Evolutionary conservation across 768 basidiomycete genomes (phyloP).

Genomic region (Pleurotus cornucopiae): DNA sequence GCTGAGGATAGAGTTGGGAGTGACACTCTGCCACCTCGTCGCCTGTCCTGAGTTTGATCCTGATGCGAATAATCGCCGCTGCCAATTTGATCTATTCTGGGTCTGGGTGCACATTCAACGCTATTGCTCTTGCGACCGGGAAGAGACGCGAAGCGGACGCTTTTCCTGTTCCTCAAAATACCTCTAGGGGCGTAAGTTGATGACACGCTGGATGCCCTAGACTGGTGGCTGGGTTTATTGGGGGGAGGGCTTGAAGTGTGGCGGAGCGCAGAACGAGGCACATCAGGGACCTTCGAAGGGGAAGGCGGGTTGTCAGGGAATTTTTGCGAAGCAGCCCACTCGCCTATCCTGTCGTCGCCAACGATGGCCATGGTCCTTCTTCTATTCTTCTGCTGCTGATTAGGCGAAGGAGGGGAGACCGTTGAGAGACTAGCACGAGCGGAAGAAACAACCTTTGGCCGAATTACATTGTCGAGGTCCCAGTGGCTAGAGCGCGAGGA

Average conservation of each 20-base stretch:
- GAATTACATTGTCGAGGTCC: not conserved
- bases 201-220: constrained; percentile 11
- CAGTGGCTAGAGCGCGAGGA: not conserved
- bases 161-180: constrained; percentile 36
- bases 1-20: not conserved
- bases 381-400: constrained; percentile 1
- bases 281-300: constrained; percentile 11
- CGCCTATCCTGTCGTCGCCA: not conserved
- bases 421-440: not conserved
- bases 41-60: constrained; percentile 2
- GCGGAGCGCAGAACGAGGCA: constrained; percentile 15
- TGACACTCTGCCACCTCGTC: constrained; percentile 6
- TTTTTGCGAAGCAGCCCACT: not conserved
- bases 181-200: constrained; percentile 22
- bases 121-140: constrained; percentile 15
- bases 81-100: not conserved
- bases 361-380: constrained; percentile 3
- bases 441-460: not conserved
- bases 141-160: constrained; percentile 38
- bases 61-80: constrained; percentile 6
- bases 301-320: not conserved
- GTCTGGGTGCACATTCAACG: not conserved
- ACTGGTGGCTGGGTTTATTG: constrained; percentile 9
- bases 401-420: not conserved
- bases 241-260: constrained; percentile 16